These are phyloP conservation scores for Fusarium albidum DNA, from an alignment of 2,329 filamentous ascomycete species.

Conservation along the genomic window DNA sequence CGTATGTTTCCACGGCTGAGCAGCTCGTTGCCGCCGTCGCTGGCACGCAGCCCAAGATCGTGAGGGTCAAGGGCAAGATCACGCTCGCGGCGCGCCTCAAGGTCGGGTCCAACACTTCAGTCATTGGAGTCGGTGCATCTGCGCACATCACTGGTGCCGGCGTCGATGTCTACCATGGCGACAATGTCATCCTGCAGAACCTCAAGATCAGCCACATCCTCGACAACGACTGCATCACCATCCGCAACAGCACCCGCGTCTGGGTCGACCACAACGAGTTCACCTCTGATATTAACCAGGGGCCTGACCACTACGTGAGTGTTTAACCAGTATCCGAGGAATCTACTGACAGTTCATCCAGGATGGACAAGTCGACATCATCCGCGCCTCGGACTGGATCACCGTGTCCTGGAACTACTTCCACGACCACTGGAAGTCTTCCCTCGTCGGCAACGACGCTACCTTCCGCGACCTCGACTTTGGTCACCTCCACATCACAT, in stretches of 20 bases:
- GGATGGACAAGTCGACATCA: slow-evolving; percentile 57
- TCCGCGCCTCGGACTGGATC: slow-evolving; percentile 54
- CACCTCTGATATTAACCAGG: slow-evolving; percentile 48
- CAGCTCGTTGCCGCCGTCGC: slow-evolving; percentile 54
- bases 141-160: slow-evolving; percentile 48
- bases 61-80: slow-evolving; percentile 49
- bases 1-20: slow-evolving; percentile 52
- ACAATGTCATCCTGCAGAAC: slow-evolving; percentile 53
- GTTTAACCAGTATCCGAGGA: accelerated
- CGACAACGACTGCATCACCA: slow-evolving; percentile 53
- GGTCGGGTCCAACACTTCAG: slow-evolving; percentile 55
- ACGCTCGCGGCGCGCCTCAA: slow-evolving; percentile 50
- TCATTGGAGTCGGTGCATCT: slow-evolving; percentile 47
- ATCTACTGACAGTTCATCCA: slow-evolving; percentile 7
- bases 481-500: slow-evolving; percentile 56
- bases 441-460: slow-evolving; percentile 52
- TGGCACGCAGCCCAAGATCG: slow-evolving; percentile 50
- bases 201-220: slow-evolving; percentile 46
- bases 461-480: slow-evolving; percentile 50
- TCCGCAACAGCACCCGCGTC: slow-evolving; percentile 54
- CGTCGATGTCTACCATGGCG: slow-evolving; percentile 45
- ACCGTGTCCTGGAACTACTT: slow-evolving; percentile 59
- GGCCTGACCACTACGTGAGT: slow-evolving; percentile 48
- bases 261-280: slow-evolving; percentile 60
- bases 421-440: slow-evolving; percentile 58